Percentiles rank a stretch among this genome's conserved stretches.
phyloP scores from a whole-genome alignment of 2,329 filamentous ascomycete genomes.

The Clonostachys rosea region DNA sequence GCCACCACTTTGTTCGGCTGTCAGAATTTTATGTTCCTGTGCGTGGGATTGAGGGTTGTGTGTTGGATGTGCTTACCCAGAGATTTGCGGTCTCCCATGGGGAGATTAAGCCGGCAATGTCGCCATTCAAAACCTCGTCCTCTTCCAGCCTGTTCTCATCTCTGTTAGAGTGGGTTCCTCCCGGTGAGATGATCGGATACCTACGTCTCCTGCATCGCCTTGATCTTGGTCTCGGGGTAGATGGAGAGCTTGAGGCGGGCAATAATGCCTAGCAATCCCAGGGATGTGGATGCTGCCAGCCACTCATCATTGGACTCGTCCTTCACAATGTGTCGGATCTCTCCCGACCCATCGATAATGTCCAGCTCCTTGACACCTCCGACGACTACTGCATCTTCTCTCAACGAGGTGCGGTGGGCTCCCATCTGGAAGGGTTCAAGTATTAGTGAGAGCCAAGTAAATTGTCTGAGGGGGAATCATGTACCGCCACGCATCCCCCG shows the following conservation, averaged over 20 bases:
- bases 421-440: slow-evolving; percentile 27
- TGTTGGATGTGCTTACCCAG: slow-evolving; percentile 27
- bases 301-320: slow-evolving; percentile 39
- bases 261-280: slow-evolving; percentile 43
- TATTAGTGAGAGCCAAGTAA: no score
- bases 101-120: slow-evolving; percentile 42
- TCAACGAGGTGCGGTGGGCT: slow-evolving; percentile 40
- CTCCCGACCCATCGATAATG: slow-evolving; percentile 41
- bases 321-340: slow-evolving; percentile 31
- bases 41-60: no score
- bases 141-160: slow-evolving; percentile 30
- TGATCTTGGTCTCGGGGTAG: slow-evolving; percentile 46
- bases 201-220: slow-evolving; percentile 42
- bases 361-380: slow-evolving; percentile 42
- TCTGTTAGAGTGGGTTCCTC: no score
- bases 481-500: slow-evolving; percentile 36
- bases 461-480: no score
- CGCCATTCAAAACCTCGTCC: slow-evolving; percentile 40
- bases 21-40: background rate
- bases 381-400: slow-evolving; percentile 43
- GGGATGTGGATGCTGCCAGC: slow-evolving; percentile 44
- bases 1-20: slow-evolving; percentile 37
- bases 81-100: slow-evolving; percentile 47
- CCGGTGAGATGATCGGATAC: slow-evolving; percentile 8
- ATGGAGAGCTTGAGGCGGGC: slow-evolving; percentile 41